Percentiles rank a stretch among this genome's conserved stretches.
phyloP scores from a whole-genome alignment of 176 grass and related monocot species.

The Canna indica region DNA sequence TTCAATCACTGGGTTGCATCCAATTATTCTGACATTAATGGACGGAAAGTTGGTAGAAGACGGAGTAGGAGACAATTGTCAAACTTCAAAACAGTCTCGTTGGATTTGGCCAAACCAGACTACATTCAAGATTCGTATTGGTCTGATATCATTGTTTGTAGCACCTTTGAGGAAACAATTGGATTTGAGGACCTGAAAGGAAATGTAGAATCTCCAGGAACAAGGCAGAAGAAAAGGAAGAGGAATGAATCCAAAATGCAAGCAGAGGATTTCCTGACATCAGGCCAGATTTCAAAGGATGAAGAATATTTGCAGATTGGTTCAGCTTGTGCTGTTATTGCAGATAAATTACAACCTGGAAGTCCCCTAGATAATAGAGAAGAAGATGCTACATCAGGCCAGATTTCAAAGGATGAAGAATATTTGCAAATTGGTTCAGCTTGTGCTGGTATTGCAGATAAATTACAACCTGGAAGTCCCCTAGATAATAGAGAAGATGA shows the following conservation, averaged over 20 bases:
- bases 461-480: constrained; percentile 20
- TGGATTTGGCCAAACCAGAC: constrained; percentile 41
- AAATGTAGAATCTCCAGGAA: constrained; percentile 23
- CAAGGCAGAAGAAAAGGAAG: constrained; percentile 23
- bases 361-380: constrained; percentile 7
- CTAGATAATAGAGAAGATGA: constrained; percentile 18
- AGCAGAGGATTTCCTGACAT: not conserved
- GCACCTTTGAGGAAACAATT: constrained; percentile 45
- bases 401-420: not conserved
- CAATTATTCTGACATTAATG: constrained; percentile 18
- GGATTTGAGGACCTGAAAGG: constrained; percentile 36
- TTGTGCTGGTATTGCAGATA: not conserved
- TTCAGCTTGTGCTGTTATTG: constrained; percentile 1
- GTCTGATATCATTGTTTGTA: constrained; percentile 76
- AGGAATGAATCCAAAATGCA: constrained; percentile 18
- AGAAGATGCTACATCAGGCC: constrained; percentile 9
- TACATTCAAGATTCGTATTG: constrained; percentile 87
- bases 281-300: not conserved
- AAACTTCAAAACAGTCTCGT: constrained; percentile 32
- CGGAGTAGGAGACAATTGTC: constrained; percentile 25
- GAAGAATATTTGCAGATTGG: constrained; percentile 2
- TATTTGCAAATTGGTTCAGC: constrained; percentile 6
- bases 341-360: constrained; percentile 20
- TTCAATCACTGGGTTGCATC: constrained; percentile 36
- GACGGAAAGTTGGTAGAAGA: constrained; percentile 25